Percentiles rank a stretch among this genome's conserved stretches.
Conservation (phyloP, 2,329 filamentous ascomycete genomes). For the Aspergillus pseudoglaucus region DNA sequence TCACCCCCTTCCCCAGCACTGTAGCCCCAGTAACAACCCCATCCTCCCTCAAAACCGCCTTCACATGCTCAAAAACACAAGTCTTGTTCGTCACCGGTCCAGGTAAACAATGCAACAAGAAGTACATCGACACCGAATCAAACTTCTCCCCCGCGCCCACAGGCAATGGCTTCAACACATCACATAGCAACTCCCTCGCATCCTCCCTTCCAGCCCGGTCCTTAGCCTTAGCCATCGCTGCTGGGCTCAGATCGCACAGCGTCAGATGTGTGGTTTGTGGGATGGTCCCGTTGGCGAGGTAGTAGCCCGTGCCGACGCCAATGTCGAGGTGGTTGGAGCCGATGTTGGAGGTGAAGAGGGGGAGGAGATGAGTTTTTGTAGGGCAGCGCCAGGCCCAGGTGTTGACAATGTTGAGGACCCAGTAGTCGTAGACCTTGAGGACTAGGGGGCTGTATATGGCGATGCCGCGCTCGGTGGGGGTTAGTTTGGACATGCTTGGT, state of each 20-base stretch:
- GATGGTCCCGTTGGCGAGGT: constrained; percentile 4
- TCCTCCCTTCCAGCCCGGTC: too few species aligned
- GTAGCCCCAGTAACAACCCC: constrained; percentile 37
- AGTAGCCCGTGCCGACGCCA: constrained; percentile 26
- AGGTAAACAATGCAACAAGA: constrained; percentile 40
- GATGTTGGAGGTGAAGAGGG: constrained; percentile 19
- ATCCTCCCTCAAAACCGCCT: constrained; percentile 24
- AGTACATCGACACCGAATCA: constrained; percentile 41
- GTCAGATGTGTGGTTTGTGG: constrained; percentile 1
- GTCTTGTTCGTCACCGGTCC: constrained; percentile 23
- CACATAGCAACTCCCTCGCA: too few species aligned
- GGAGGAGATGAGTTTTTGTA: constrained; percentile 11
- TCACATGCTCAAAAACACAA: constrained; percentile 25
- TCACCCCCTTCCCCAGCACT: constrained; percentile 25
- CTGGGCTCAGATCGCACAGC: constrained; percentile 25
- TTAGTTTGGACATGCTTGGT: too few species aligned
- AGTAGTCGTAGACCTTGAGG: not conserved
- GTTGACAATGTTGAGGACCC: constrained; percentile 10
- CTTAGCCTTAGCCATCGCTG: too few species aligned
- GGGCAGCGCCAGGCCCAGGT: constrained; percentile 22
- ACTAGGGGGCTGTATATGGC: not conserved
- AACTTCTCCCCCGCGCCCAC: constrained; percentile 24
- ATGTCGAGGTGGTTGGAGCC: constrained; percentile 22
- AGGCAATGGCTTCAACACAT: constrained; percentile 27
- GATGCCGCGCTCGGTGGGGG: not conserved